Conservation (phyloP, 1,139 yeast species). For the Hyphopichia burtonii region DNA sequence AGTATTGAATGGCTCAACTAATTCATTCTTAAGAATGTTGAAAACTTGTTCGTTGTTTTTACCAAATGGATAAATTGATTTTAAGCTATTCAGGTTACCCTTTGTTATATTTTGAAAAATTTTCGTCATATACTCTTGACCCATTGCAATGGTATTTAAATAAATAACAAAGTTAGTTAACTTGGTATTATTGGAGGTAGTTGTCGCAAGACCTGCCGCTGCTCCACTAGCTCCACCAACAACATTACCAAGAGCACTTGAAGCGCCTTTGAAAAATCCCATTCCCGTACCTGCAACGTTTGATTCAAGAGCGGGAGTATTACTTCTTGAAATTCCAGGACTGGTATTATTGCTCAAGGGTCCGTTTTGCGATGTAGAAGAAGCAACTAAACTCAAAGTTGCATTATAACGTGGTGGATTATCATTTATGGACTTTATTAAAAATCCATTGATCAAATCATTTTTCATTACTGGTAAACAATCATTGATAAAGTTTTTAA, state of each 20-base stretch:
- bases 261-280: slow-evolving; percentile 47
- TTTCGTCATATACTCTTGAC: slow-evolving; percentile 53
- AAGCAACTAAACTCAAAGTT: slow-evolving; percentile 25
- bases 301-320: slow-evolving; percentile 38
- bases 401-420: slow-evolving; percentile 54
- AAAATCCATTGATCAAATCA: slow-evolving; percentile 40
- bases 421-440: slow-evolving; percentile 52
- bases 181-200: slow-evolving; percentile 25
- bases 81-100: slow-evolving; percentile 25
- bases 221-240: slow-evolving; percentile 31
- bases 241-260: slow-evolving; percentile 47
- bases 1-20: slow-evolving; percentile 37
- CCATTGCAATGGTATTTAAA: slow-evolving; percentile 60
- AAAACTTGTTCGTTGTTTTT: slow-evolving; percentile 47
- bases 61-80: slow-evolving; percentile 54
- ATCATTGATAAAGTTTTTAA: slow-evolving; percentile 48
- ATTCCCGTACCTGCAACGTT: slow-evolving; percentile 8
- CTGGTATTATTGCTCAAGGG: slow-evolving; percentile 14
- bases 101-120: slow-evolving; percentile 39
- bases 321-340: slow-evolving; percentile 30
- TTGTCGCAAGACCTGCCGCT: slow-evolving; percentile 19
- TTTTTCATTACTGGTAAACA: slow-evolving; percentile 30
- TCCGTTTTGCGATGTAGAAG: slow-evolving; percentile 16
- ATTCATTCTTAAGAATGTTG: slow-evolving; percentile 37
- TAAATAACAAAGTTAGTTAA: slow-evolving; percentile 53